Evolutionary conservation across 176 grass and related monocot genomes (phyloP).

Genomic region (Rhynchospora tenuis): DNA sequence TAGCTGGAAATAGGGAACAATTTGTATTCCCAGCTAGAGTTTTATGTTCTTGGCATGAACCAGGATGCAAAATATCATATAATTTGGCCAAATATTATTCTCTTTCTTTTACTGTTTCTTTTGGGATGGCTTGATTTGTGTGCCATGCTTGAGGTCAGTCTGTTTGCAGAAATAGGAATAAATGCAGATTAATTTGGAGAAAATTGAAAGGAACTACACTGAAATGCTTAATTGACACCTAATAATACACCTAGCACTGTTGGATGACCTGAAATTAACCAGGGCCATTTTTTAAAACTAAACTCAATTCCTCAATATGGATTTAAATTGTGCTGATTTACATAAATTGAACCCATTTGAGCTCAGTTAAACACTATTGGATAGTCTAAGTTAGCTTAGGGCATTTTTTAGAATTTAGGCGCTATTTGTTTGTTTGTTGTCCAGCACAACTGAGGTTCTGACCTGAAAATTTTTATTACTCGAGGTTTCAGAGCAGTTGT

Average conservation of each 20-base stretch:
- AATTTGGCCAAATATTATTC: neutral
- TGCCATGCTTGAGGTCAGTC: neutral
- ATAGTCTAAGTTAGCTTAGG: neutral
- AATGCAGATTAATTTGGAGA: neutral
- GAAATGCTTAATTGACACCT: neutral
- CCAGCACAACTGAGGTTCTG: neutral
- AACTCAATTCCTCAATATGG: neutral
- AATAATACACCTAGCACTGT: neutral
- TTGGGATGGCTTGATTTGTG: neutral
- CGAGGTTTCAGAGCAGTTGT: neutral
- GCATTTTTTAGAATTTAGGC: neutral
- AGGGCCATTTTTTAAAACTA: too few species aligned
- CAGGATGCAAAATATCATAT: neutral
- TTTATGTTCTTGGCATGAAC: neutral
- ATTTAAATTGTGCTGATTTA: neutral
- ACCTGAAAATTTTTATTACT: neutral
- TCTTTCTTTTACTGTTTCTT: neutral
- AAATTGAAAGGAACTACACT: neutral
- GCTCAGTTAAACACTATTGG: neutral
- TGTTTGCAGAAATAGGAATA: neutral
- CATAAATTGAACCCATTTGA: neutral
- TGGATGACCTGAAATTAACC: too few species aligned
- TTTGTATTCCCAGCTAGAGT: neutral
- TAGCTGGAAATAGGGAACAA: neutral
- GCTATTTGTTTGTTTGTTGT: neutral